These are phyloP conservation scores for Citrus cavaleriei DNA, from an alignment of 345 rosid species.

Conservation along the genomic window DNA sequence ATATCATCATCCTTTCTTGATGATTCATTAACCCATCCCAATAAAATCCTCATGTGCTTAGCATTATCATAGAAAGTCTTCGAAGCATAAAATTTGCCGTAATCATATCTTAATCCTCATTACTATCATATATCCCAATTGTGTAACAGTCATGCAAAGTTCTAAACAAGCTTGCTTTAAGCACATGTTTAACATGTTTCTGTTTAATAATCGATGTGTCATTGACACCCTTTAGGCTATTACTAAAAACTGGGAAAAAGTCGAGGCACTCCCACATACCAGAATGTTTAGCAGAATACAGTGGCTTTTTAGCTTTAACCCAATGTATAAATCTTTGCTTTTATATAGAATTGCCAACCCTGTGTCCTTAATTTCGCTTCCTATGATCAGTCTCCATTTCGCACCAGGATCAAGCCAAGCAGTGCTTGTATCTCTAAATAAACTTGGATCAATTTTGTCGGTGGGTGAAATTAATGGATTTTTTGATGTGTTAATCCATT, in stretches of 20 bases:
- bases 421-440: conserved; percentile 1
- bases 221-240: conserved; percentile 21
- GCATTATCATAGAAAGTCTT: no score
- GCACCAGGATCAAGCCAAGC: conserved; percentile 39
- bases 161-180: no score
- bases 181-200: no score
- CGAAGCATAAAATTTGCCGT: no score
- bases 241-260: conserved; percentile 38
- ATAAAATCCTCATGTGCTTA: no score
- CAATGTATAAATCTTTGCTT: conserved; percentile 41
- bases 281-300: conserved; percentile 26
- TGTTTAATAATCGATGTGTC: conserved; percentile 25
- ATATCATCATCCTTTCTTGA: no score
- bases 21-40: no score
- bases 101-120: no score
- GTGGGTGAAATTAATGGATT: conserved; percentile 61
- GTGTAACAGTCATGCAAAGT: no score
- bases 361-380: conserved; percentile 12
- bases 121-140: no score
- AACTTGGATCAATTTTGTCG: conserved; percentile 17
- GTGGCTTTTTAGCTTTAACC: conserved; percentile 27
- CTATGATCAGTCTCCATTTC: conserved; percentile 38
- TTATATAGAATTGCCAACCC: conserved; percentile 37
- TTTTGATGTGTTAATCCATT: conserved; percentile 57
- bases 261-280: conserved; percentile 70